Percentiles rank a stretch among this genome's conserved stretches.
Conservation (phyloP, 352 stramenopile species). For the Phytophthora chlamydospora region DNA sequence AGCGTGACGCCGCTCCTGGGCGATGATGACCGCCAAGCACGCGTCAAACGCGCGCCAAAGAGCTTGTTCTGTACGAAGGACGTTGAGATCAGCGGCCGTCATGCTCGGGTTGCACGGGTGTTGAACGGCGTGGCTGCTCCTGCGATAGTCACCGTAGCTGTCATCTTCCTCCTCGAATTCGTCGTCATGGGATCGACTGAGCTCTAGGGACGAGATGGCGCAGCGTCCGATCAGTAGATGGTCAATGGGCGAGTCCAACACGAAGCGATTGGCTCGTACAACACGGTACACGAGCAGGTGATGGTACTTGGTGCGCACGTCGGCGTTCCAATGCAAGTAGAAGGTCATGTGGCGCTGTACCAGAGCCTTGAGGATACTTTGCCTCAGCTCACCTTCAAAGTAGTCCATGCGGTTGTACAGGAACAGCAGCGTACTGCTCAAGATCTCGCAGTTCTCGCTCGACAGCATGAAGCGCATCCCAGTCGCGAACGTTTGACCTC, state of each 20-base stretch:
- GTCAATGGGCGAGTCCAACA: constrained; percentile 72
- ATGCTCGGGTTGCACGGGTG: constrained; percentile 43
- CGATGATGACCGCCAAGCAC: constrained; percentile 64
- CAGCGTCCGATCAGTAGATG: constrained; percentile 64
- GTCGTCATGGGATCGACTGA: constrained; percentile 24
- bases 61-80: constrained; percentile 64
- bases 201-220: constrained; percentile 50
- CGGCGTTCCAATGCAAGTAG: constrained; percentile 80
- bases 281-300: constrained; percentile 78
- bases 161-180: constrained; percentile 41
- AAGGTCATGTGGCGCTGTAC: constrained; percentile 80
- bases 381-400: constrained; percentile 71
- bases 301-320: constrained; percentile 76
- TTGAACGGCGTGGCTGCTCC: constrained; percentile 15
- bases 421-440: constrained; percentile 68
- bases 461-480: constrained; percentile 74
- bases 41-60: constrained; percentile 82
- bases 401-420: constrained; percentile 79
- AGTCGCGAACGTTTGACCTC: constrained; percentile 56
- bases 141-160: constrained; percentile 12
- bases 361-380: constrained; percentile 70
- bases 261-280: constrained; percentile 59
- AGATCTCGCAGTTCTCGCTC: constrained; percentile 76
- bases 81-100: constrained; percentile 49
- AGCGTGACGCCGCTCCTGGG: constrained; percentile 60